Percentiles rank a stretch among this genome's conserved stretches.
phyloP scores from a whole-genome alignment of 495 filamentous ascomycete genomes.

The Daldinia loculata region DNA sequence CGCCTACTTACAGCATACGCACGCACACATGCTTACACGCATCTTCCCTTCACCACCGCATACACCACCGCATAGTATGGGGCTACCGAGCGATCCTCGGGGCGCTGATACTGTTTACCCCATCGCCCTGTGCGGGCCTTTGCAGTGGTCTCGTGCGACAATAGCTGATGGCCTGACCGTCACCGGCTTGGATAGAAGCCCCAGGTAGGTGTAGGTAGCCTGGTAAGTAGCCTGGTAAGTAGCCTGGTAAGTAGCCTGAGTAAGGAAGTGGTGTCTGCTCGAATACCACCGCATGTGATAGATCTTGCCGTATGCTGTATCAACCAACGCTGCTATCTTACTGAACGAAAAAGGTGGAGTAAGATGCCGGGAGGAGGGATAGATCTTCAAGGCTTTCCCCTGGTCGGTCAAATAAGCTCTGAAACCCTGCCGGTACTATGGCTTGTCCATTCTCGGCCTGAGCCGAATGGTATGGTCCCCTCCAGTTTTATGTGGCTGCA shows the following conservation, averaged over 20 bases:
- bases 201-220: background rate
- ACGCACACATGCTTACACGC: constrained; percentile 24
- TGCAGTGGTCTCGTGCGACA: constrained; percentile 24
- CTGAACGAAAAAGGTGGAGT: constrained; percentile 24
- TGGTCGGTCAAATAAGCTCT: constrained; percentile 46
- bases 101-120: constrained; percentile 7
- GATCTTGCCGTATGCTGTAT: constrained; percentile 24
- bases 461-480: constrained; percentile 44
- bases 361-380: constrained; percentile 12
- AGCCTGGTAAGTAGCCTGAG: background rate
- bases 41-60: constrained; percentile 29
- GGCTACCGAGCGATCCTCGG: constrained; percentile 15
- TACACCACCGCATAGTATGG: background rate
- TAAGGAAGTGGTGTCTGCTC: constrained; percentile 1
- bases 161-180: constrained; percentile 14
- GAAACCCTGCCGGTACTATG: constrained; percentile 47
- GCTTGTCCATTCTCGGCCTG: constrained; percentile 46
- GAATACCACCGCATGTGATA: constrained; percentile 22
- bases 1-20: constrained; percentile 37
- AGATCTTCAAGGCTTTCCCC: constrained; percentile 37
- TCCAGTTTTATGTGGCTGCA: constrained; percentile 38
- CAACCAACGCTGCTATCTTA: constrained; percentile 17
- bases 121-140: constrained; percentile 21
- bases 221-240: too few relatives aligned
- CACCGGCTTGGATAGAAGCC: background rate